Base-by-base conservation (phyloP, 441 rosid genomes). In the Daphne laureola region DNA sequence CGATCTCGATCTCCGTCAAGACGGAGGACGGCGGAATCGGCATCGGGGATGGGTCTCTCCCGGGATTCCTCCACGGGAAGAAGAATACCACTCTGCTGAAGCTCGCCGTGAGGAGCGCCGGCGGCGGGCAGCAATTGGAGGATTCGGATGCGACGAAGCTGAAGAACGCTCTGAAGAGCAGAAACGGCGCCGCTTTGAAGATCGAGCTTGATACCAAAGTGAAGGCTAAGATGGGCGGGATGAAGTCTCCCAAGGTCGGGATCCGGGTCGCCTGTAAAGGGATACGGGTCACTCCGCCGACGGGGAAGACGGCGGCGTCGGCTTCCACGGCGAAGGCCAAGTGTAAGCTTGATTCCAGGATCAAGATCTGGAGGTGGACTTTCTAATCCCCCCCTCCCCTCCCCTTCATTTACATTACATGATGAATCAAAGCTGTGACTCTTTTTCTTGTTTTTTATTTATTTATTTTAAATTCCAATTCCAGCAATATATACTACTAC, bases 291-390 rank as follows among this genome's bases (percentile, higher is more conserved):
- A 53, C 45, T 12, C 74, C 55, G 56, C 96, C 96, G 0, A 54
- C 61, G 3, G 87, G 95, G 43, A 78, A 81, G 47, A 58, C 65
- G 13, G 64, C 95, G 8, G 57, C 84, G 0, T 54, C 74, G 35
- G 95, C 84, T 13, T 65, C 76, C 14, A 80, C 82, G 3, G 57
- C 78, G 25, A 63, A 68, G 12, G 86, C 74, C 4, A 81, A 74
- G 57, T 92, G 98, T 68, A 79, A 86, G 77, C 87, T 78, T 59
- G 90, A 92, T 64, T 53, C 77, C 57, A 75, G 84, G 59, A 48
- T 88, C 67, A 91, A 84, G 85, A 77, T 91, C 64, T 88, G 96
- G 98, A 84, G 81, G 67, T 78, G 87, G 81, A 79, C 77, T 52
- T 63, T 91, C 31, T 86, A 63, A n/a, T n/a, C n/a, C n/a, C n/a